A percentile compares a stretch with the other conserved stretches of the same genome.
Conservation (phyloP, 2,329 filamentous ascomycete genomes). For the Beauveria medogensis region DNA sequence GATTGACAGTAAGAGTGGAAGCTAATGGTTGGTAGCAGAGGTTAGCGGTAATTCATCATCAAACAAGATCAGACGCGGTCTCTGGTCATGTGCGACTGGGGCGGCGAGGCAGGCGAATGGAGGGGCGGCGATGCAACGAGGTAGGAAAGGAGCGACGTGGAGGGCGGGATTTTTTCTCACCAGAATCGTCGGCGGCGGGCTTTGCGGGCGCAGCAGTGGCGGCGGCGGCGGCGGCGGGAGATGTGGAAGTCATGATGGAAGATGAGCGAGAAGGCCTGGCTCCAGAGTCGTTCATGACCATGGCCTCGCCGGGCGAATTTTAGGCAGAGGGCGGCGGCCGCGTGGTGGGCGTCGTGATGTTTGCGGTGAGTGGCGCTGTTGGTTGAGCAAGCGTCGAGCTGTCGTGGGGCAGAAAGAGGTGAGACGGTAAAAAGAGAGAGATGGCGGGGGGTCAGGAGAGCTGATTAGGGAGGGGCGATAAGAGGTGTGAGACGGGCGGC, state of each 20-base stretch:
- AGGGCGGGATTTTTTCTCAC: constrained; percentile 23
- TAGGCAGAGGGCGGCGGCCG: background rate
- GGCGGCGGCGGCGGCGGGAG: constrained; percentile 17
- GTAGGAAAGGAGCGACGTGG: background rate
- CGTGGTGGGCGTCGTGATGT: background rate
- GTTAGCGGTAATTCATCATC: background rate
- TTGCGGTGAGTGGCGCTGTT: constrained; percentile 2
- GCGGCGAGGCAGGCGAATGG: background rate
- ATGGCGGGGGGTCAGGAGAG: constrained; percentile 8
- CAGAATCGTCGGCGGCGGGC: constrained; percentile 30
- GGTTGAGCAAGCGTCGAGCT: constrained; percentile 7
- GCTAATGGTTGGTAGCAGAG: constrained; percentile 22
- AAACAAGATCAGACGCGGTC: background rate
- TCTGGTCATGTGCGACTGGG: background rate
- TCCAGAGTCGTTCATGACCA: constrained; percentile 34
- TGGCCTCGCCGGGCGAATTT: constrained; percentile 18
- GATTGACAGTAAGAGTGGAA: constrained; percentile 45
- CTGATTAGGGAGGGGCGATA: constrained; percentile 13
- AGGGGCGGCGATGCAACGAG: background rate
- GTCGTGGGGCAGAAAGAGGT: constrained; percentile 8
- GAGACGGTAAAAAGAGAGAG: background rate
- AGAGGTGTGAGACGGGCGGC: constrained; percentile 2
- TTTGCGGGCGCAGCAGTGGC: constrained; percentile 10
- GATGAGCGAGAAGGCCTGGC: constrained; percentile 28
- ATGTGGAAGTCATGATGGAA: constrained; percentile 29